Evolutionary conservation across 1,284 basidiomycete species (phyloP), one percentile per base, ranked within the genome.

Genomic region (Leccinum ponderosum): DNA sequence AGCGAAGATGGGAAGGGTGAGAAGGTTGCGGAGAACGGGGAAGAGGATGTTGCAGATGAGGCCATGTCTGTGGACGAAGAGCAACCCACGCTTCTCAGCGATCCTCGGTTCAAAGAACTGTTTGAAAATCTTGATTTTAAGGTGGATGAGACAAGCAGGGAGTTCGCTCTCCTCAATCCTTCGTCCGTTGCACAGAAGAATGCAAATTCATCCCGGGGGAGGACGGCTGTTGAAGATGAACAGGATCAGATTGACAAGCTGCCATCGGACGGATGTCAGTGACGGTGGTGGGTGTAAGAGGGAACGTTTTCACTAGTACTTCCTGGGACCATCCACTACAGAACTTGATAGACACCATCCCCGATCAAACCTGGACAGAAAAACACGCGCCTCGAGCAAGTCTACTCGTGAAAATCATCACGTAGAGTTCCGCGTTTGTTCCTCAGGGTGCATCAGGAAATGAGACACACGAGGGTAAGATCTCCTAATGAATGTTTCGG

Each of bases 111-210:
- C 85, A 82, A 89, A 60, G 91, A 90, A 58, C 82, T 99, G 53
- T 99, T 97, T 78, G 89, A 93, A 75, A 90, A 98, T 71, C 91
- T 94, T n/a, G 93, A 93, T 62, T 99, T 94, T 76, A 84, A 93
- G 72, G 93, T 99, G 66, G 96, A 99, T 75, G 90, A 95, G 77
- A 83, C 78, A 48, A 93, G 82, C 65, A 83, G 92, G 71, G 97
- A 98, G 77, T 99, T 84, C 72, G 90, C 90, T 22, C 78, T 98
- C 67, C 85, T 98, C 74, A 97, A 99, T 74, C 97, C 97, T 4
- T 95, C 93, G 7, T 79, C 86, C 6, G 83, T 83, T 35, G 86
- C 86, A 6, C 83, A 83, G 66, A 81, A 77, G 66, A 74, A 74
- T 66, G 73, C 44, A 48, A 48, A 22, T 48, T 22, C 74, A 50